Evolutionary conservation across 2,329 filamentous ascomycete species (phyloP), one percentile per base, ranked within the genome.

Genomic region (Pseudonectria foliicola): DNA sequence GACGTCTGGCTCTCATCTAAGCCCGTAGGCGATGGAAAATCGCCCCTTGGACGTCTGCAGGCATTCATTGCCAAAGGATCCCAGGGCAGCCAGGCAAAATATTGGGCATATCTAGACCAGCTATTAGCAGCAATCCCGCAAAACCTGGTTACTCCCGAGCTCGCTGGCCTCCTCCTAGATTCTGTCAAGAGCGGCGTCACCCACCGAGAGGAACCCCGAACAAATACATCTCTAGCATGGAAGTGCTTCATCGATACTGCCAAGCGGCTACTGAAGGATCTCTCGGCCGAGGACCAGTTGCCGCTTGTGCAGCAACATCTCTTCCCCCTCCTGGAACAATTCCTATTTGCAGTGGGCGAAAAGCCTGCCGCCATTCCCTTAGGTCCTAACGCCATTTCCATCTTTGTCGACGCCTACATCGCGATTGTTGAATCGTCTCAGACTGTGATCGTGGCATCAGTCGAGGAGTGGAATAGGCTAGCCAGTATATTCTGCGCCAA

Each of bases 41-140:
- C 72, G 2, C 67, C 75, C 0, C 46, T 74, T 2, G 63, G 65
- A 4, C 63, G 81, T 14, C 60, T 98, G 4, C 73, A 75, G 32
- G 67, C 77, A 7, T 92, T 93, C 47, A 66, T 96, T 6, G 80
- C 84, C 42, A 85, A 80, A 49, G 90, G 92, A 3, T 94, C 90
- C 0, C 85, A 95, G 52, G 76, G 79, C n/a, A 82, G 83, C 3
- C 67, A 77, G 0, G 62, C 70, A 4, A 73, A 70, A 8, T 95
- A 81, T 53, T 98, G 92, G 92, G 60, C 69, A 16, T 75, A 73
- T 12, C 56, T 94, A 23, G 67, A 72, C 26, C 64, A 68, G 21
- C 61, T 96, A 0, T 55, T 95, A 6, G 64, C 73, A 14, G 57
- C 79, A 1, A 54, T 90, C 2, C 67, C 82, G 31, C 46, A 58